Percentiles rank a stretch among this genome's conserved stretches.
Conservation (phyloP, 1,139 yeast genomes). For the Lodderomyces margitis region DNA sequence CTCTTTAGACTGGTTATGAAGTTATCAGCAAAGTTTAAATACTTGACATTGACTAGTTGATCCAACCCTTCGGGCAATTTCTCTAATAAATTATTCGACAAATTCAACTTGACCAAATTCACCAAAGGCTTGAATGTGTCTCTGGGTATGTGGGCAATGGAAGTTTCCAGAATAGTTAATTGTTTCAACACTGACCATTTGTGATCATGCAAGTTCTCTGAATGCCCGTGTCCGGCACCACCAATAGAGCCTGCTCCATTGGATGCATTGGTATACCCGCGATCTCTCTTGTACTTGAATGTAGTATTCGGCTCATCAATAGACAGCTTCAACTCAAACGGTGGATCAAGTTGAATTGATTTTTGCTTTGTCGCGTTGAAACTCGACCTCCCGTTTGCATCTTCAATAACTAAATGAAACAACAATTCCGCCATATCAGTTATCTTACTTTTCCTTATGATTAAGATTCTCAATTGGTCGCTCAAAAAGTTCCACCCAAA, state of each 20-base stretch:
- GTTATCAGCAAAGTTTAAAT: conserved; percentile 58
- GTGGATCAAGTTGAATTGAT: conserved; percentile 3
- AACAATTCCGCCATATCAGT: conserved; percentile 51
- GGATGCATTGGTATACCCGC: conserved; percentile 22
- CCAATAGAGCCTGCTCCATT: conserved; percentile 24
- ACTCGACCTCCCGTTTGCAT: conserved; percentile 47
- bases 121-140: conserved; percentile 48
- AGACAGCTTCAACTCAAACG: background rate
- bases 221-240: background rate
- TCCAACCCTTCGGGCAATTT: conserved; percentile 53
- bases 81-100: conserved; percentile 53
- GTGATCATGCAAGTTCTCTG: conserved; percentile 17
- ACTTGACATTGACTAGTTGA: conserved; percentile 47
- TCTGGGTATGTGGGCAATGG: conserved; percentile 44
- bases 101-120: conserved; percentile 54
- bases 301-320: conserved; percentile 16
- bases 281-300: conserved; percentile 26
- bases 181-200: conserved; percentile 59
- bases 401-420: conserved; percentile 53
- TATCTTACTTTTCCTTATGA: conserved; percentile 50
- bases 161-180: conserved; percentile 56
- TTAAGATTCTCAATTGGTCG: conserved; percentile 54
- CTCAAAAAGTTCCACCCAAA: conserved; percentile 64
- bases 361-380: conserved; percentile 23
- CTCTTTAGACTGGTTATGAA: conserved; percentile 39